A percentile compares a stretch with the other conserved stretches of the same genome.
phyloP scores from a whole-genome alignment of 2,329 filamentous ascomycete genomes.

The Talaromyces sp. region DNA sequence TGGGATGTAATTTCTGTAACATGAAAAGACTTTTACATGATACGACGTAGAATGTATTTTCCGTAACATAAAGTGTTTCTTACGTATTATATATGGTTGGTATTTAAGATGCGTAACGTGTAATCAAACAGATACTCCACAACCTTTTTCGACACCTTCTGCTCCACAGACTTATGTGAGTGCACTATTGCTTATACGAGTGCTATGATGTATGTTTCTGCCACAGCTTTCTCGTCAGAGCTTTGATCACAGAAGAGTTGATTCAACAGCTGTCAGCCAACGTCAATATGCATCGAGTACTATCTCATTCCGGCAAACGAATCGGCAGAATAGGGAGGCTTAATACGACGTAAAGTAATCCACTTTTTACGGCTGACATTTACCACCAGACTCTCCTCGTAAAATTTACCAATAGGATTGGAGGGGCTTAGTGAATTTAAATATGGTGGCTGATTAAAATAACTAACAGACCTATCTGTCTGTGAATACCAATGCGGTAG shows the following conservation, averaged over 20 bases:
- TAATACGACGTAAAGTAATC: background rate
- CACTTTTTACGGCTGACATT: background rate
- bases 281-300: background rate
- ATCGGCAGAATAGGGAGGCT: background rate
- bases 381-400: background rate
- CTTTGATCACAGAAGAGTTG: background rate
- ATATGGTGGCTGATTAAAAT: no score
- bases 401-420: background rate
- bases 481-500: no score
- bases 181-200: background rate
- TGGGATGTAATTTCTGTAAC: background rate
- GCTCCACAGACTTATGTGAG: background rate
- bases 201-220: background rate
- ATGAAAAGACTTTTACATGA: background rate
- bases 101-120: background rate
- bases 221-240: background rate
- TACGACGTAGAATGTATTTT: background rate
- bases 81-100: background rate
- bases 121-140: background rate
- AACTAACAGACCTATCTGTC: no score
- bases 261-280: background rate
- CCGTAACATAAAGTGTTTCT: background rate
- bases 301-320: background rate
- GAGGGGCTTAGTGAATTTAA: background rate
- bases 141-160: background rate